Evolutionary conservation across 73 alveolate genomes (phyloP).

Genomic region (Paramecium biaurelia): DNA sequence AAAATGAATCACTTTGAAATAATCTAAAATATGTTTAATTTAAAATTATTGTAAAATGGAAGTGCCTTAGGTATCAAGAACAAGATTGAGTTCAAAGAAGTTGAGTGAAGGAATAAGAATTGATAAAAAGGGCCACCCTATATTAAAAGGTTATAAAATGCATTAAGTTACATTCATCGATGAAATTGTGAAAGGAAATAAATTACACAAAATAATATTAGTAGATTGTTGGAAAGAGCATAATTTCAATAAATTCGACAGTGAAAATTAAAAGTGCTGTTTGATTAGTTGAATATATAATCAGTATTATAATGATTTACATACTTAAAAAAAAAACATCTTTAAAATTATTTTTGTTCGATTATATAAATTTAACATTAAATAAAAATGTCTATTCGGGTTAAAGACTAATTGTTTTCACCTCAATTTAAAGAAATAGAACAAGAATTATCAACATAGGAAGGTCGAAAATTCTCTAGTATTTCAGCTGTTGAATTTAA

Average conservation of each 20-base stretch:
- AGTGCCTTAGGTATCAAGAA: not conserved
- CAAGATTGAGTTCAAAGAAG: conserved; percentile 3
- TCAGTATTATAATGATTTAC: not conserved
- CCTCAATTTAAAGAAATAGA: not conserved
- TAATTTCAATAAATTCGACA: not conserved
- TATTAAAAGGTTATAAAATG: conserved; percentile 36
- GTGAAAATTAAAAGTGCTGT: not conserved
- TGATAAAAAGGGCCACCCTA: conserved; percentile 37
- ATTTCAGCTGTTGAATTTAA: not conserved
- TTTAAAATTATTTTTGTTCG: not conserved
- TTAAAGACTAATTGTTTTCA: not conserved
- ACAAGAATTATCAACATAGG: not conserved
- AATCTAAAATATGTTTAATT: not conserved
- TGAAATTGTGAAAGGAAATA: not conserved
- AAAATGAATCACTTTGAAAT: not conserved
- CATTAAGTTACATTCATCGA: conserved; percentile 27
- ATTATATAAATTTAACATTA: not conserved
- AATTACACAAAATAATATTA: not conserved
- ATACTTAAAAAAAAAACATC: not conserved
- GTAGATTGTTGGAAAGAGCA: conserved; percentile 30
- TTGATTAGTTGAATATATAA: not conserved
- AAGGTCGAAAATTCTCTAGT: not conserved
- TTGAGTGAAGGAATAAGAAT: not conserved
- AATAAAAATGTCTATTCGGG: not conserved
- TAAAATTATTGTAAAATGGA: conserved; percentile 11